Evolutionary conservation across 768 basidiomycete genomes (phyloP), one percentile per base, ranked within the genome.

Genomic region (Russula lepida): DNA sequence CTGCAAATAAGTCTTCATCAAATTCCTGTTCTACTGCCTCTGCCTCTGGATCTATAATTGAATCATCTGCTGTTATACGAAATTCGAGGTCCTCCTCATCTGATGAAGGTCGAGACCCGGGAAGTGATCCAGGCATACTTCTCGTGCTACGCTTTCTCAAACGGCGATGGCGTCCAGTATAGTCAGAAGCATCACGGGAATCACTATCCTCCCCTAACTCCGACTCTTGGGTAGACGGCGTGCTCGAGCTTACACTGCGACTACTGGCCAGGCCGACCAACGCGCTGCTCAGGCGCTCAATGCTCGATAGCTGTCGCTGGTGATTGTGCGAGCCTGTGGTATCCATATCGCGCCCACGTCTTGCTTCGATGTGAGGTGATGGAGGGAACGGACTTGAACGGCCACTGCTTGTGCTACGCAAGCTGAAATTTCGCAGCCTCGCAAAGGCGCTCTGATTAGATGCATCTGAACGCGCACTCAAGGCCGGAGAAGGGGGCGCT

Each of bases 381-480:
- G 75, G 71, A 53, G 69, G 71, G 46, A 63, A 69, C 39, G 48
- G 63, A 33, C 60, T 74, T 66, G 58, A 64, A 59, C 55, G 62
- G 27, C 68, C 66, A 3, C 75, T 58, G 62, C 76, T 78, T 55
- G 78, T 71, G 62, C 75, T 72, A 13, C 83, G n/a, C n/a, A 91
- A 77, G 71, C 87, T 85, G 75, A 91, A 84, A 71, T 92, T 83
- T 60, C 91, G 74, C 27, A 97, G 71, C 8, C 91, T 83, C 8
- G 87, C 82, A 13, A 92, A 76, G 0, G 90, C 76, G 66, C 84
- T 86, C 66, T 82, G 82, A 63, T 83, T 81, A 1, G 89, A 90
- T 4, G 83, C 84, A 68, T 98, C 95, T 1, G 95, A 98, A 2
- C 92, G 84, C 3, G 95, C 97, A 58, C 92, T 95, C 37, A 99